phyloP scores from a whole-genome alignment of 345 rosid genomes.

The Chamaenerion angustifolium region DNA sequence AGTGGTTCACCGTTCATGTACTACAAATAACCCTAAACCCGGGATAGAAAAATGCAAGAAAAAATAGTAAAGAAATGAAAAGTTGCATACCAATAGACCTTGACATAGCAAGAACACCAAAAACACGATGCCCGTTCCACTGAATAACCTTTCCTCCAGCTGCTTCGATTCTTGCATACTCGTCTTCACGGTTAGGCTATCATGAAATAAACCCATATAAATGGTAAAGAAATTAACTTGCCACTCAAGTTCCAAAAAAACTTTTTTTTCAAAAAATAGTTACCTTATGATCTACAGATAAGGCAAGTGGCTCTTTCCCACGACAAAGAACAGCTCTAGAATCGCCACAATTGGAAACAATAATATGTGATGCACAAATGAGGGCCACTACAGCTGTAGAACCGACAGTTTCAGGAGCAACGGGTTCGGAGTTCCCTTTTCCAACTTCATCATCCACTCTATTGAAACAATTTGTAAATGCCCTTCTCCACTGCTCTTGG shows the following conservation, averaged over 20 bases:
- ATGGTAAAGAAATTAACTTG: not conserved
- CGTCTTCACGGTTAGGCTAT: slow-evolving; percentile 94
- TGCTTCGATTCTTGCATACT: slow-evolving; percentile 78
- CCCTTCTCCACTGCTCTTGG: slow-evolving; percentile 7
- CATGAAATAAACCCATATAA: slow-evolving; percentile 2
- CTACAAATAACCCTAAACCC: too few species aligned
- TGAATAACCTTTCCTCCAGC: slow-evolving; percentile 95
- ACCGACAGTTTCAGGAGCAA: slow-evolving; percentile 5
- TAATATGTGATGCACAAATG: slow-evolving; percentile 21
- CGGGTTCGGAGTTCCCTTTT: not conserved
- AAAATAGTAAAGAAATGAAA: not conserved
- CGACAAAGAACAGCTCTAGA: slow-evolving; percentile 24
- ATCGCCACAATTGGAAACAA: slow-evolving; percentile 34
- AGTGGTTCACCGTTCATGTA: not conserved
- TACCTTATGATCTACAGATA: slow-evolving; percentile 25
- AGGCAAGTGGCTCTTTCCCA: slow-evolving; percentile 14
- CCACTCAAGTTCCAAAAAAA: not conserved
- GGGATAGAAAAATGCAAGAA: not conserved
- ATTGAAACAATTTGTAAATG: not conserved
- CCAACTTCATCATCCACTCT: not conserved
- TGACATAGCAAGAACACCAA: slow-evolving; percentile 95
- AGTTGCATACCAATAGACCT: slow-evolving; percentile 69
- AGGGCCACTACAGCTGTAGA: slow-evolving; percentile 24
- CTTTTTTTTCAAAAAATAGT: not conserved
- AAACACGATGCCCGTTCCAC: slow-evolving; percentile 92